phyloP scores from a whole-genome alignment of 1,284 basidiomycete species.

The Coniferiporia weirii region DNA sequence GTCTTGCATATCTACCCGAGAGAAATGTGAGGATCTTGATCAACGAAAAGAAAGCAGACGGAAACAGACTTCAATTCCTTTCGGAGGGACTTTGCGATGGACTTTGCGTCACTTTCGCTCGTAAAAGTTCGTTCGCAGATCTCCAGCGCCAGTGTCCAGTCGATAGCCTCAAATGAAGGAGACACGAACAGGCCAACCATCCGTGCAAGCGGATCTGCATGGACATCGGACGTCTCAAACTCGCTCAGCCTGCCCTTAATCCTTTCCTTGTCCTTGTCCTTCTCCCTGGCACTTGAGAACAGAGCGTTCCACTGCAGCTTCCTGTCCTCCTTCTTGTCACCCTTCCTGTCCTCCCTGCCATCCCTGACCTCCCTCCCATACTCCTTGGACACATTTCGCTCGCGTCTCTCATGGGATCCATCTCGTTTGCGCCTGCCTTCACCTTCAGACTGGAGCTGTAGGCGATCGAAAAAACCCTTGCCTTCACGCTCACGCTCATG shows the following conservation, averaged over 20 bases:
- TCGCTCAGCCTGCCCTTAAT: conserved; percentile 1
- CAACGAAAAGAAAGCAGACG: not conserved
- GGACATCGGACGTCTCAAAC: conserved; percentile 19
- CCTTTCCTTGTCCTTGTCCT: conserved; percentile 27
- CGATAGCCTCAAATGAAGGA: conserved; percentile 69
- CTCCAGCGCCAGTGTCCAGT: conserved; percentile 73
- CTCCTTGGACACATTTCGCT: conserved; percentile 27
- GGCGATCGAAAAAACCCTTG: conserved; percentile 3
- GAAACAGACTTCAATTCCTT: conserved; percentile 67
- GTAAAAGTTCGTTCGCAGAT: conserved; percentile 70
- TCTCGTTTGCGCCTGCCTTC: conserved; percentile 2
- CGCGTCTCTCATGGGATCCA: not conserved
- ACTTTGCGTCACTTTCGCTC: conserved; percentile 64
- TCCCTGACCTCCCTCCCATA: conserved; percentile 34
- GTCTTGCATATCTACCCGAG: conserved; percentile 55
- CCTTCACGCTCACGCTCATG: not conserved
- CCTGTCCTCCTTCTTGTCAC: conserved; percentile 23
- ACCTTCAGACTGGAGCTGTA: conserved; percentile 4
- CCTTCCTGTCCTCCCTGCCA: not conserved
- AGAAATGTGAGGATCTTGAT: not conserved
- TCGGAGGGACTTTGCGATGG: conserved; percentile 65
- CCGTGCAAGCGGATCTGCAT: conserved; percentile 52
- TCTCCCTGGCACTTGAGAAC: conserved; percentile 35
- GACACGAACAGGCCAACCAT: conserved; percentile 53
- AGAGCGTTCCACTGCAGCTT: conserved; percentile 40